Conservation (phyloP, 2,329 filamentous ascomycete species). For the Epicoccum nigrum region DNA sequence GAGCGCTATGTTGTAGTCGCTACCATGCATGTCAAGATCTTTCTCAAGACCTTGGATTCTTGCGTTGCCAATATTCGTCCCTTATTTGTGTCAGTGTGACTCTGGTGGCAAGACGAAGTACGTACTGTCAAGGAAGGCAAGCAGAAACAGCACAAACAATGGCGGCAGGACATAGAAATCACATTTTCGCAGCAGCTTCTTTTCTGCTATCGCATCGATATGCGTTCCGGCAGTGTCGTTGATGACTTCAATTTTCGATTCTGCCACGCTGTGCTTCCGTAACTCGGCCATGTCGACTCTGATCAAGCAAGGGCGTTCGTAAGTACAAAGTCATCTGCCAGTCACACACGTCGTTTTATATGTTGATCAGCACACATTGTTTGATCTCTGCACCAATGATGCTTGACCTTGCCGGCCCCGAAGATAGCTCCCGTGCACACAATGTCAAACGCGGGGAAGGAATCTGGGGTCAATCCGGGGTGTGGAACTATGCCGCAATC, state of each 20-base stretch:
- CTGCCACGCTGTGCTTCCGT: slow-evolving; percentile 11
- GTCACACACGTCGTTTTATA: neutral
- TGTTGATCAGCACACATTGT: neutral
- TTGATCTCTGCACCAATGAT: neutral
- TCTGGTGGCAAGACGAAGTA: slow-evolving; percentile 1
- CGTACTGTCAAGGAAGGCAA: slow-evolving; percentile 43
- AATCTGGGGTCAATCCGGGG: slow-evolving; percentile 1
- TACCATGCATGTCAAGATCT: slow-evolving; percentile 47
- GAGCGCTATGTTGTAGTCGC: slow-evolving; percentile 48
- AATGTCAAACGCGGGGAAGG: slow-evolving; percentile 13
- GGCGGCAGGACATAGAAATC: slow-evolving; percentile 58
- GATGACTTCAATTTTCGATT: slow-evolving; percentile 33
- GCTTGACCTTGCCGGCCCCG: slow-evolving; percentile 3
- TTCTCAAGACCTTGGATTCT: slow-evolving; percentile 48
- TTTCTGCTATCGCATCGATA: slow-evolving; percentile 50
- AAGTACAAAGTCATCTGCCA: neutral
- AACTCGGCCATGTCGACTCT: slow-evolving; percentile 22
- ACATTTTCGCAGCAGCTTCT: slow-evolving; percentile 55
- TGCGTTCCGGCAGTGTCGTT: slow-evolving; percentile 33
- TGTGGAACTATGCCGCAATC: slow-evolving; percentile 8
- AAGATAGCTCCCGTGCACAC: slow-evolving; percentile 5
- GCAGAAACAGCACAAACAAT: slow-evolving; percentile 51
- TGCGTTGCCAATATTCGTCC: slow-evolving; percentile 45
- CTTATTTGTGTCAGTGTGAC: slow-evolving; percentile 1
- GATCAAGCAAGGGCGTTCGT: neutral